Evolutionary conservation across 257 asterid species (phyloP).

Genomic region (Vinca minor): DNA sequence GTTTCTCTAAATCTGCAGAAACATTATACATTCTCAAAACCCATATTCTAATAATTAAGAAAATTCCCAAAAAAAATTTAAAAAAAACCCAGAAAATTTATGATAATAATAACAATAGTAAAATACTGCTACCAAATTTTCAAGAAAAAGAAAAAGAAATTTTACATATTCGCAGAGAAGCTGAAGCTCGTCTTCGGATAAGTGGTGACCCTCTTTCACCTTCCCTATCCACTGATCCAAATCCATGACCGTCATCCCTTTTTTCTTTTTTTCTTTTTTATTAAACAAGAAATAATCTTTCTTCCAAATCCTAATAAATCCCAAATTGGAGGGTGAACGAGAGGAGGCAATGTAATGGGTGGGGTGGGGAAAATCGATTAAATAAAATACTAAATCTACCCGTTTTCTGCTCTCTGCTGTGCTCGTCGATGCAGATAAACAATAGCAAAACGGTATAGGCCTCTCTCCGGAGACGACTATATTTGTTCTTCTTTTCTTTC

Average conservation of each 20-base stretch:
- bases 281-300: background rate
- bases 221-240: slow-evolving; percentile 93
- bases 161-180: slow-evolving; percentile 96
- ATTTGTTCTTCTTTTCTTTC: too few relatives aligned
- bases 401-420: too few relatives aligned
- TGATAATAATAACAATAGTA: background rate
- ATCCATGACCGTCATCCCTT: slow-evolving; percentile 50
- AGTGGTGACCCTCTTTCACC: slow-evolving; percentile 97
- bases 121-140: background rate
- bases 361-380: too few relatives aligned
- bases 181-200: slow-evolving; percentile 98
- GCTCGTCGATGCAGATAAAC: too few relatives aligned
- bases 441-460: too few relatives aligned
- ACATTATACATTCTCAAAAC: background rate
- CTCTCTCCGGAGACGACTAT: too few relatives aligned
- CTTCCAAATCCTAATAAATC: background rate
- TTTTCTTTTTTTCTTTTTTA: background rate
- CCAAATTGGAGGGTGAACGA: background rate
- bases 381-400: too few relatives aligned
- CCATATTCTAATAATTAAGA: background rate
- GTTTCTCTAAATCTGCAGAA: background rate
- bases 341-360: too few relatives aligned
- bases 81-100: background rate
- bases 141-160: too few relatives aligned
- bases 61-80: background rate